phyloP scores from a whole-genome alignment of 176 grass and related monocot species.

The Tillandsia leiboldiana region DNA sequence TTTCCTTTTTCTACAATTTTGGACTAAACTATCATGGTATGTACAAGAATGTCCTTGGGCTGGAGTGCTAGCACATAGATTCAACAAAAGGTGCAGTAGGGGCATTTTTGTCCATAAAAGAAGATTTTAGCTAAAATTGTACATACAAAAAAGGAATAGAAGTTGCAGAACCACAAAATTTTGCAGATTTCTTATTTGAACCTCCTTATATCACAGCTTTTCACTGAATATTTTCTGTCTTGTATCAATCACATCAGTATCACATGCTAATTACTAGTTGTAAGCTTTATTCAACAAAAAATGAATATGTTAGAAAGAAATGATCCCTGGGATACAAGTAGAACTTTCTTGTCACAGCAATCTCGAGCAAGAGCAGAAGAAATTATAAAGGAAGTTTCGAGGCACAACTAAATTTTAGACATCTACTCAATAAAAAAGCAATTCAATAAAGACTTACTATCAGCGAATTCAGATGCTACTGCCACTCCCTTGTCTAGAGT shows the following conservation, averaged over 20 bases:
- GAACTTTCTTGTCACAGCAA: background rate
- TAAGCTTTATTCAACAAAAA: too few species aligned
- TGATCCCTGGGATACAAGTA: background rate
- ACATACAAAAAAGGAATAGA: too few species aligned
- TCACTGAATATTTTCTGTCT: background rate
- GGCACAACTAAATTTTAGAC: background rate
- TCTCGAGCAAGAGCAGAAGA: background rate
- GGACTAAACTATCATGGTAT: too few species aligned
- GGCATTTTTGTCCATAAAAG: too few species aligned
- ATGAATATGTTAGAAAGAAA: background rate
- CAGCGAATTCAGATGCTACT: slow-evolving; percentile 62
- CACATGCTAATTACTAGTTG: background rate
- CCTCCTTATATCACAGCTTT: background rate
- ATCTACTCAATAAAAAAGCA: background rate
- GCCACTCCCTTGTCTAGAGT: slow-evolving; percentile 28
- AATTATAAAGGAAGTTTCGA: background rate
- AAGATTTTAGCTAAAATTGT: too few species aligned
- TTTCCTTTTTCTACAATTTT: too few species aligned
- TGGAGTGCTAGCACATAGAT: too few species aligned
- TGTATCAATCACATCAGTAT: background rate
- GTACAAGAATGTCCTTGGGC: too few species aligned
- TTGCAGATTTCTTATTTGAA: too few species aligned
- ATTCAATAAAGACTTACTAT: slow-evolving; percentile 50
- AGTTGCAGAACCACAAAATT: too few species aligned
- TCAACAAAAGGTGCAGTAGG: too few species aligned